Conservation (phyloP, 371 early-diverging fungal species). For the Rhizomucor pusillus region DNA sequence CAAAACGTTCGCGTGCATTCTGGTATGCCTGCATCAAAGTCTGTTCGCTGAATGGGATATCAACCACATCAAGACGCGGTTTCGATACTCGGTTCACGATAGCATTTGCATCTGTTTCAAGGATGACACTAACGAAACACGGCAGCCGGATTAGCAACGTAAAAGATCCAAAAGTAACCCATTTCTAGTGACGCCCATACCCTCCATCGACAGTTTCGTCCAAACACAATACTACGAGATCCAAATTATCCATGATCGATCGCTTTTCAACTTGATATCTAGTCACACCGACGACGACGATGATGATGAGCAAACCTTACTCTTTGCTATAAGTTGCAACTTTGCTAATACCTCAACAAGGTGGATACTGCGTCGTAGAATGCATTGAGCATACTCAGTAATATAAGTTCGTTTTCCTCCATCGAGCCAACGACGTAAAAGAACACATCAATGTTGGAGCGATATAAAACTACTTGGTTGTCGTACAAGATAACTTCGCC, state of each 20-base stretch:
- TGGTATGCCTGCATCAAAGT: slow-evolving; percentile 87
- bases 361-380: slow-evolving; percentile 85
- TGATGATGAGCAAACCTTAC: neutral
- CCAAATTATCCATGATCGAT: slow-evolving; percentile 85
- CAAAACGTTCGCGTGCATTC: slow-evolving; percentile 86
- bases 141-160: no score
- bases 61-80: slow-evolving; percentile 74
- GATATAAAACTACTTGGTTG: slow-evolving; percentile 86
- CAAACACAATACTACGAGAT: slow-evolving; percentile 85
- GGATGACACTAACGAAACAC: slow-evolving; percentile 55
- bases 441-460: slow-evolving; percentile 81
- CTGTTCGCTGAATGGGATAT: slow-evolving; percentile 90
- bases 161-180: no score
- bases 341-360: slow-evolving; percentile 68
- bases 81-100: slow-evolving; percentile 92
- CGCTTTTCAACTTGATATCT: slow-evolving; percentile 92
- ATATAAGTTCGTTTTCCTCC: slow-evolving; percentile 94
- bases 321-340: no score
- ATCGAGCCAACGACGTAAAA: slow-evolving; percentile 89
- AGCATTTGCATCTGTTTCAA: slow-evolving; percentile 87
- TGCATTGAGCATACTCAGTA: slow-evolving; percentile 73
- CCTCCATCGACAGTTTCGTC: slow-evolving; percentile 98
- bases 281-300: slow-evolving; percentile 3
- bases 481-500: slow-evolving; percentile 91
- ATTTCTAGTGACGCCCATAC: no score